Evolutionary conservation across 2,329 filamentous ascomycete genomes (phyloP).

Genomic region (Fusarium compactum): DNA sequence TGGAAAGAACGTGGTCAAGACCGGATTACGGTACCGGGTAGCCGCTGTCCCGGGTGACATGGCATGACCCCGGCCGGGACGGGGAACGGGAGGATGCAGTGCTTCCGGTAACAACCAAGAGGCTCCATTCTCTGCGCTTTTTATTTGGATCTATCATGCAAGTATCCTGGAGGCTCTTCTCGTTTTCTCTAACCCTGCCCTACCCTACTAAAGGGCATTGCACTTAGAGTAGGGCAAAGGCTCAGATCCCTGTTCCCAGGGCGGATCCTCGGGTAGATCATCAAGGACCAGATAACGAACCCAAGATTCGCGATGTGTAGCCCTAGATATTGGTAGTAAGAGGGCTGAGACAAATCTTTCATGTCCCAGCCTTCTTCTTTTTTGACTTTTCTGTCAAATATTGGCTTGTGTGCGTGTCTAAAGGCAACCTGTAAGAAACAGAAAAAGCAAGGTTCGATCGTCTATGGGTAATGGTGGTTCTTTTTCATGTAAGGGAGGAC

Average conservation of each 20-base stretch:
- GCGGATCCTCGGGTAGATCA: slow-evolving; percentile 35
- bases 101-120: slow-evolving; percentile 1
- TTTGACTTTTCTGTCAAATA: neutral
- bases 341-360: slow-evolving; percentile 22
- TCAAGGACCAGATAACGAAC: slow-evolving; percentile 22
- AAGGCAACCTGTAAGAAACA: neutral
- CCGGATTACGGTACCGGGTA: slow-evolving; percentile 22
- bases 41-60: slow-evolving; percentile 10
- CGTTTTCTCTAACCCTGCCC: neutral
- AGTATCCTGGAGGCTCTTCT: neutral
- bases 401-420: neutral
- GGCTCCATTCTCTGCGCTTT: neutral
- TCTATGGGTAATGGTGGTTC: neutral
- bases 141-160: slow-evolving; percentile 12
- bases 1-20: slow-evolving; percentile 28
- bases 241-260: slow-evolving; percentile 18
- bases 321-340: slow-evolving; percentile 4
- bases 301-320: slow-evolving; percentile 10
- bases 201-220: neutral
- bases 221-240: slow-evolving; percentile 3
- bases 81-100: slow-evolving; percentile 10
- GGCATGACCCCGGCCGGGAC: slow-evolving; percentile 19
- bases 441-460: slow-evolving; percentile 19
- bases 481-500: neutral
- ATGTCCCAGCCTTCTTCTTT: slow-evolving; percentile 3